A percentile compares a stretch with the other conserved stretches of the same genome.
Evolutionary conservation across 2,329 filamentous ascomycete species (phyloP).

Genomic region (Neobulgaria alba): DNA sequence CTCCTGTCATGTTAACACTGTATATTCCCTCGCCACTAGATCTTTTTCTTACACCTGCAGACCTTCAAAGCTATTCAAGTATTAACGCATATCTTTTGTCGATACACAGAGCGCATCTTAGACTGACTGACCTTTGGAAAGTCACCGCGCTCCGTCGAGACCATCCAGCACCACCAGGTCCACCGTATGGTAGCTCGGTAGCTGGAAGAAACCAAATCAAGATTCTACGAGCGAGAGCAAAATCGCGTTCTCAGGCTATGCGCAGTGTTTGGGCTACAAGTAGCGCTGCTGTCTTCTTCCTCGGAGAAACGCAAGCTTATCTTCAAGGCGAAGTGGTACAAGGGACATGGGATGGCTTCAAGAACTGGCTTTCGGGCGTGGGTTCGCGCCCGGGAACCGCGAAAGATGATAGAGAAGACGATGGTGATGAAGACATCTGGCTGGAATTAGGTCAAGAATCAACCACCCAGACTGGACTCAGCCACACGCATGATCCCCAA

Average conservation of each 20-base stretch:
- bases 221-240: constrained; percentile 55
- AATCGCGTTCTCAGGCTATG: constrained; percentile 56
- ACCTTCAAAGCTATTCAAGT: constrained; percentile 72
- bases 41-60: constrained; percentile 70
- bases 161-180: constrained; percentile 62
- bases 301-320: constrained; percentile 80
- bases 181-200: constrained; percentile 52
- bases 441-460: constrained; percentile 24
- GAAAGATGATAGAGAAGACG: constrained; percentile 9
- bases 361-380: constrained; percentile 54
- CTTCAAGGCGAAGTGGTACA: constrained; percentile 84
- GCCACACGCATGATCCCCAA: constrained; percentile 64
- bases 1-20: constrained; percentile 61
- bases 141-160: constrained; percentile 68
- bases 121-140: constrained; percentile 80
- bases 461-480: constrained; percentile 16
- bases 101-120: constrained; percentile 76
- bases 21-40: constrained; percentile 73
- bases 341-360: constrained; percentile 72
- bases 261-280: constrained; percentile 85
- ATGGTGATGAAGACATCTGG: constrained; percentile 36
- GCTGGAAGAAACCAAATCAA: constrained; percentile 52
- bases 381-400: constrained; percentile 5
- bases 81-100: constrained; percentile 83
- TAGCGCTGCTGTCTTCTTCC: constrained; percentile 78